These are phyloP conservation scores for Delonix regia DNA, from an alignment of 306 rosid species.

Conservation along the genomic window DNA sequence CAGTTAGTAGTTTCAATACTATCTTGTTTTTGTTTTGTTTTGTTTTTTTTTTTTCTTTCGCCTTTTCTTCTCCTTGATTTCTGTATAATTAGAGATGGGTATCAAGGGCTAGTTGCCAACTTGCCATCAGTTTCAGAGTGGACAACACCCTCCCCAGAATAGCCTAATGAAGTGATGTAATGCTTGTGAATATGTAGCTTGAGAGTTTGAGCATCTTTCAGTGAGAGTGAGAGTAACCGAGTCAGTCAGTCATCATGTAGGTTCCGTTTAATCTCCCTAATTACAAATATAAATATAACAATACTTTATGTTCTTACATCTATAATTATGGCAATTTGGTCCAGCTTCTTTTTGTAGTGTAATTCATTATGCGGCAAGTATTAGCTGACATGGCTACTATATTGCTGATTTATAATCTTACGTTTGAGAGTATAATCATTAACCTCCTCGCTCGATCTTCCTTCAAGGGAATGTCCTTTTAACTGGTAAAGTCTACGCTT, in stretches of 20 bases:
- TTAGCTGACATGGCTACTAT: background rate
- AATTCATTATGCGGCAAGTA: background rate
- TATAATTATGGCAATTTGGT: background rate
- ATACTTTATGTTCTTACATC: background rate
- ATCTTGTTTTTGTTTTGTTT: too few species aligned
- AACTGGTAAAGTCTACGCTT: background rate
- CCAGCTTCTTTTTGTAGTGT: background rate
- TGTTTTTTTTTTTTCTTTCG: background rate
- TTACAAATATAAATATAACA: background rate
- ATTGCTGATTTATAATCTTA: background rate
- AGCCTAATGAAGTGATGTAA: background rate
- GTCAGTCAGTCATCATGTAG: background rate
- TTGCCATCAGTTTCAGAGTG: background rate
- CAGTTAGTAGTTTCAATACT: background rate
- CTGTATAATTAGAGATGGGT: conserved; percentile 2
- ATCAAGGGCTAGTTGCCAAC: background rate
- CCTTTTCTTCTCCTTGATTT: background rate
- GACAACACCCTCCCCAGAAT: background rate
- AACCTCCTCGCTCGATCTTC: background rate
- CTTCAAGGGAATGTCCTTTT: too few species aligned
- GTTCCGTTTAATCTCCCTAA: background rate
- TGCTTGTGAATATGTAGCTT: conserved; percentile 1
- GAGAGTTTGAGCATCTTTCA: background rate
- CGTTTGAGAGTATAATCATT: background rate
- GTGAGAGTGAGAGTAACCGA: background rate